These are phyloP conservation scores for Ceriops decandra DNA, from an alignment of 345 rosid species.

Conservation along the genomic window DNA sequence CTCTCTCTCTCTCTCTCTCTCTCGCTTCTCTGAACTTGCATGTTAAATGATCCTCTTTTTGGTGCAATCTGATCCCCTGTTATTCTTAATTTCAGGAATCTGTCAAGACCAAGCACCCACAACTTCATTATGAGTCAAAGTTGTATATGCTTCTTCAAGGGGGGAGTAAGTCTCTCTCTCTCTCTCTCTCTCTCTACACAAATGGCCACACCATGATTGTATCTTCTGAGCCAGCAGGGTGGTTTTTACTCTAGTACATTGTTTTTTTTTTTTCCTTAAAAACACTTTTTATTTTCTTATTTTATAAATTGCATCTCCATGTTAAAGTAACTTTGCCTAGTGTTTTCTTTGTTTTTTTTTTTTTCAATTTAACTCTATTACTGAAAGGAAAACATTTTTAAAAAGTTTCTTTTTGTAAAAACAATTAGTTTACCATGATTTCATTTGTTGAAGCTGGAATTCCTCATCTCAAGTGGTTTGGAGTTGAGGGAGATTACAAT, in stretches of 20 bases:
- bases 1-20: not conserved
- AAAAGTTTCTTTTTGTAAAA: not conserved
- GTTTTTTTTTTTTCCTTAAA: not conserved
- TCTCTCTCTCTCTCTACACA: not conserved
- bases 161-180: constrained; percentile 51
- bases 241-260: not conserved
- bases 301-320: not conserved
- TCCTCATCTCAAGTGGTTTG: constrained; percentile 86
- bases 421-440: not conserved
- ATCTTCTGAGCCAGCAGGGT: not conserved
- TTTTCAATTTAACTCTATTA: not conserved
- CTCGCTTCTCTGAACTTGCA: constrained; percentile 6
- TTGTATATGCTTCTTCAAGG: constrained; percentile 87
- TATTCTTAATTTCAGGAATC: constrained; percentile 49
- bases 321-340: not conserved
- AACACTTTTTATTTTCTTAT: not conserved
- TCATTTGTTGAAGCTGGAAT: constrained; percentile 52
- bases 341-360: too few species aligned
- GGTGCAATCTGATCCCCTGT: not conserved
- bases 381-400: not conserved
- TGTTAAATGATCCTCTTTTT: not conserved
- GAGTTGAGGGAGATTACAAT: constrained; percentile 75
- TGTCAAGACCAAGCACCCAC: constrained; percentile 85
- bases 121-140: constrained; percentile 84
- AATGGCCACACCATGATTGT: not conserved